phyloP scores from a whole-genome alignment of 441 rosid species.

The Flueggea neowawraea region DNA sequence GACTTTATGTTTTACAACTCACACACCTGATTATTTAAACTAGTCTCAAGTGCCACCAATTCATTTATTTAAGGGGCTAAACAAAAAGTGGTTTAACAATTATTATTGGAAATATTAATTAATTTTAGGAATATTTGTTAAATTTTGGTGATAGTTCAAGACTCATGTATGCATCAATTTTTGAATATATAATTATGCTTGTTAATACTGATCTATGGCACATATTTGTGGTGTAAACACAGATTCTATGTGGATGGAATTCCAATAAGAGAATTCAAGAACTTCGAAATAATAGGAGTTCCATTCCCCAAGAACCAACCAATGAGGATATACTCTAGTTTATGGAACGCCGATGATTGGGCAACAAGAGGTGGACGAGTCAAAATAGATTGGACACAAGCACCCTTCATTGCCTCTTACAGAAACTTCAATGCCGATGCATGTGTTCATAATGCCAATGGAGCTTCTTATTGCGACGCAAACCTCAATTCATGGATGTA shows the following conservation, averaged over 20 bases:
- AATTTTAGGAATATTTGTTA: too few species aligned
- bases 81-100: too few species aligned
- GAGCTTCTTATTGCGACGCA: slow-evolving; percentile 9
- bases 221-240: neutral
- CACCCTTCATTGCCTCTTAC: slow-evolving; percentile 35
- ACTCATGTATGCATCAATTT: too few species aligned
- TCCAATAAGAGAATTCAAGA: slow-evolving; percentile 44
- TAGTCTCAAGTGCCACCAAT: too few species aligned
- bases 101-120: too few species aligned
- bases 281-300: slow-evolving; percentile 31
- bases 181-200: too few species aligned
- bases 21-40: too few species aligned
- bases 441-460: slow-evolving; percentile 18
- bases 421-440: slow-evolving; percentile 32
- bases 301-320: slow-evolving; percentile 37
- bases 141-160: too few species aligned
- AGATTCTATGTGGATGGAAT: slow-evolving; percentile 39
- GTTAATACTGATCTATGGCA: too few species aligned
- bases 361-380: slow-evolving; percentile 36
- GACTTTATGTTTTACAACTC: too few species aligned
- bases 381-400: slow-evolving; percentile 32
- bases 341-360: slow-evolving; percentile 46
- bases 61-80: too few species aligned
- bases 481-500: slow-evolving; percentile 15
- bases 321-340: slow-evolving; percentile 33